Evolutionary conservation across 768 basidiomycete genomes (phyloP).

Genomic region (Boletus fagicola): DNA sequence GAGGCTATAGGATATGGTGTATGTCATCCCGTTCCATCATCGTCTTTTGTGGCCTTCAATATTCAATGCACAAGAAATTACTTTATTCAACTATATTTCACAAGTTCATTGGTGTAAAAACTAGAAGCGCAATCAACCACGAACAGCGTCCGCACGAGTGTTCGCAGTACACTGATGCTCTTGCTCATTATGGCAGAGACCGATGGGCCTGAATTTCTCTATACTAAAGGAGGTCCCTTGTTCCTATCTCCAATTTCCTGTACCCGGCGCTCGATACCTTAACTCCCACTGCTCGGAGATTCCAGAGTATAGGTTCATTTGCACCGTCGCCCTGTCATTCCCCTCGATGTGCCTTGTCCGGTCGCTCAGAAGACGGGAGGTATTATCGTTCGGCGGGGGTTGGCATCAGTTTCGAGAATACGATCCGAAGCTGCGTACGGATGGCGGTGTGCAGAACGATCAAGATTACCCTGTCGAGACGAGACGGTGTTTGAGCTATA

Average conservation of each 20-base stretch:
- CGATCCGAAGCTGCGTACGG: no score
- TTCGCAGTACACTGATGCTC: not conserved
- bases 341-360: no score
- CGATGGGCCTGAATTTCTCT: not conserved
- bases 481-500: no score
- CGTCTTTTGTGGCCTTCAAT: not conserved
- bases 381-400: not conserved
- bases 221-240: not conserved
- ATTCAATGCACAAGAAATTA: not conserved
- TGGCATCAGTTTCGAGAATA: not conserved
- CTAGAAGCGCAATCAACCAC: not conserved
- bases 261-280: no score
- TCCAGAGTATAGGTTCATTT: not conserved
- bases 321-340: not conserved
- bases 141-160: not conserved
- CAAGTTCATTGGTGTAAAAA: not conserved
- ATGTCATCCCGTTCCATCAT: constrained; percentile 2
- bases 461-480: no score
- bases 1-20: not conserved
- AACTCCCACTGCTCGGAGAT: not conserved
- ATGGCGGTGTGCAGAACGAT: no score
- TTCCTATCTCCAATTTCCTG: not conserved
- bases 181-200: not conserved
- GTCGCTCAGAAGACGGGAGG: no score
- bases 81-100: constrained; percentile 2